A percentile compares a stretch with the other conserved stretches of the same genome.
Evolutionary conservation across 805 yeast species (phyloP).

Genomic region (Candida peoriensis): DNA sequence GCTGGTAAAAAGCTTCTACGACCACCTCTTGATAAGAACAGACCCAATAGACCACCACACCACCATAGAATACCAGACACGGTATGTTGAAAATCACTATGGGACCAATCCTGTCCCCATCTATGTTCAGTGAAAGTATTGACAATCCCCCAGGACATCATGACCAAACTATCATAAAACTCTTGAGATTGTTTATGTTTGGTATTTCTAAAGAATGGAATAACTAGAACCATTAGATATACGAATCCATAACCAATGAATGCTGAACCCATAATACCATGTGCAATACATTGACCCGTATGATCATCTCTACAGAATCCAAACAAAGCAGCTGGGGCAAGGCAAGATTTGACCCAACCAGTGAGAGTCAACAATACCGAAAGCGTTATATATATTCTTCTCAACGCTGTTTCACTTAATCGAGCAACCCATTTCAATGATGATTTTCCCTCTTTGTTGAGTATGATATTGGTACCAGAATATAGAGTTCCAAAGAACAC

Average conservation of each 20-base stretch:
- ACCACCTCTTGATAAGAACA: conserved; percentile 65
- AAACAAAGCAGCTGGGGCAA: conserved; percentile 78
- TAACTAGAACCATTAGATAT: conserved; percentile 55
- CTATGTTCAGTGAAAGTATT: conserved; percentile 96
- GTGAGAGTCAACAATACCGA: conserved; percentile 44
- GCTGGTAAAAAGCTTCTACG: conserved; percentile 77
- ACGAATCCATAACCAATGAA: conserved; percentile 78
- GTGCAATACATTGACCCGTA: conserved; percentile 95
- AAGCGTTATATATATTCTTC: conserved; percentile 36
- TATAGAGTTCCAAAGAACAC: conserved; percentile 51
- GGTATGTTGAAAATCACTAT: conserved; percentile 93
- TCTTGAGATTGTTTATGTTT: conserved; percentile 65
- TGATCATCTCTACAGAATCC: conserved; percentile 84
- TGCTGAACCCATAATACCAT: conserved; percentile 93
- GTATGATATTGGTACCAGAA: conserved; percentile 45
- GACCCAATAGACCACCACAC: conserved; percentile 87
- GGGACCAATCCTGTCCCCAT: conserved; percentile 91
- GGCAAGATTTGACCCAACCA: conserved; percentile 76
- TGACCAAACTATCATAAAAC: conserved; percentile 72
- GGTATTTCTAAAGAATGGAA: conserved; percentile 68
- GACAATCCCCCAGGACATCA: conserved; percentile 87
- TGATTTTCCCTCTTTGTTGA: conserved; percentile 19
- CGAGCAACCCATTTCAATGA: conserved; percentile 25
- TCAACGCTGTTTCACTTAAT: conserved; percentile 33
- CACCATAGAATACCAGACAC: conserved; percentile 97